Conservation (phyloP, 179 eudicot genomes). For the Spergularia azorica region DNA sequence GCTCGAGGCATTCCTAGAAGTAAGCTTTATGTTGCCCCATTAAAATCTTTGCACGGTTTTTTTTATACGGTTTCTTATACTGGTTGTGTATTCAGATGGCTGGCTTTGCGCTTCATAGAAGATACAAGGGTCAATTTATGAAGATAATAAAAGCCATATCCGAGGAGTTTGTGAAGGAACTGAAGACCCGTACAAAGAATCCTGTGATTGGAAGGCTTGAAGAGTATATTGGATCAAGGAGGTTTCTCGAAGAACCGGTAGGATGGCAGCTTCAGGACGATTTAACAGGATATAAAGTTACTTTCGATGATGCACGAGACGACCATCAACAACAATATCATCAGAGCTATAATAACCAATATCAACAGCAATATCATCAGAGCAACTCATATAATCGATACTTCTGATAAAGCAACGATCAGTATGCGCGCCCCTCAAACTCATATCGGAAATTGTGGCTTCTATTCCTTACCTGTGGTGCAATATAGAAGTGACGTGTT, state of each 20-base stretch:
- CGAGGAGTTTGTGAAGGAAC: slow-evolving; percentile 47
- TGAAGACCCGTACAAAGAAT: slow-evolving; percentile 40
- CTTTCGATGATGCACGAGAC: slow-evolving; percentile 19
- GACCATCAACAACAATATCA: slow-evolving; percentile 24
- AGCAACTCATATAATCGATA: background rate
- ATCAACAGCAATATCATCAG: slow-evolving; percentile 7
- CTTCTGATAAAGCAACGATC: background rate
- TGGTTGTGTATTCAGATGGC: slow-evolving; percentile 57
- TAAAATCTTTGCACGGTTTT: background rate
- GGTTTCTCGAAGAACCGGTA: slow-evolving; percentile 60
- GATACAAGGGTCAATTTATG: slow-evolving; percentile 68
- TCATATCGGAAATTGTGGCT: no score
- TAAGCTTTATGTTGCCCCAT: slow-evolving; percentile 34
- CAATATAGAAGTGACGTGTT: no score
- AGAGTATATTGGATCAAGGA: slow-evolving; percentile 56
- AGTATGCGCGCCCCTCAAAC: no score
- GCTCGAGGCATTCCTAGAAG: slow-evolving; percentile 76
- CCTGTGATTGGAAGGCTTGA: slow-evolving; percentile 40
- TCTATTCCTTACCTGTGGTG: no score
- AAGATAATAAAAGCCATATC: slow-evolving; percentile 60
- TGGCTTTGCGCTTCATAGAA: slow-evolving; percentile 69
- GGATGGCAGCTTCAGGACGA: slow-evolving; percentile 56
- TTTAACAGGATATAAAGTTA: slow-evolving; percentile 35
- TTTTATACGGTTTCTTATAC: background rate
- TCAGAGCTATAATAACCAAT: slow-evolving; percentile 14